Percentiles rank a stretch among this genome's conserved stretches.
Conservation (phyloP, 2,329 filamentous ascomycete genomes). For the Cladorrhinum sp. region DNA sequence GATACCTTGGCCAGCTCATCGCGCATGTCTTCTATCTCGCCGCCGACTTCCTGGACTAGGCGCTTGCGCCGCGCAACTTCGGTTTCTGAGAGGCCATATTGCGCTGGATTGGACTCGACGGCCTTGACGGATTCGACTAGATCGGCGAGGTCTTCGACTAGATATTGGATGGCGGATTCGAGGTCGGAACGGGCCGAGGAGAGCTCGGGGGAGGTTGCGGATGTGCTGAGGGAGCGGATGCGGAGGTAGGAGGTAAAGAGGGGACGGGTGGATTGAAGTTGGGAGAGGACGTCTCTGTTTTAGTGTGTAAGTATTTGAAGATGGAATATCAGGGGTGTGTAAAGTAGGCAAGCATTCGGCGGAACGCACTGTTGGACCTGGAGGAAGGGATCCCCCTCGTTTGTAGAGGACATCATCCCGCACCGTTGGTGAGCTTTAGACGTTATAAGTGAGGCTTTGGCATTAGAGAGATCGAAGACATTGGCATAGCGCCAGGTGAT, state of each 20-base stretch:
- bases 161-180: slow-evolving; percentile 59
- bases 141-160: slow-evolving; percentile 83
- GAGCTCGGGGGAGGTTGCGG: slow-evolving; percentile 76
- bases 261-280: slow-evolving; percentile 75
- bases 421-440: slow-evolving; percentile 10
- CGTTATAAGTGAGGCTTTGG: slow-evolving; percentile 12
- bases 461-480: slow-evolving; percentile 11
- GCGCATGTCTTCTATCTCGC: slow-evolving; percentile 86
- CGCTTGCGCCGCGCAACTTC: slow-evolving; percentile 78
- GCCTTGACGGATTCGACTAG: slow-evolving; percentile 82
- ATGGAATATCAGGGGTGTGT: no score
- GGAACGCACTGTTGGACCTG: slow-evolving; percentile 63
- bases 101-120: slow-evolving; percentile 81
- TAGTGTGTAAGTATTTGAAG: slow-evolving; percentile 6
- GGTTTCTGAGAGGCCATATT: slow-evolving; percentile 78
- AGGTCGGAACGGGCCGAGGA: slow-evolving; percentile 72
- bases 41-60: slow-evolving; percentile 84
- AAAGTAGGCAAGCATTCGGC: no score
- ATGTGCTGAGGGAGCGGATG: slow-evolving; percentile 80
- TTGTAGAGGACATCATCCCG: slow-evolving; percentile 65
- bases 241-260: slow-evolving; percentile 94
- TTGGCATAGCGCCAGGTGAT: slow-evolving; percentile 18
- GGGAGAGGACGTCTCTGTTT: slow-evolving; percentile 77
- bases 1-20: slow-evolving; percentile 64
- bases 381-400: slow-evolving; percentile 68